These are phyloP conservation scores for Huntiella bhutanensis DNA, from an alignment of 2,329 filamentous ascomycete genomes.

Conservation along the genomic window DNA sequence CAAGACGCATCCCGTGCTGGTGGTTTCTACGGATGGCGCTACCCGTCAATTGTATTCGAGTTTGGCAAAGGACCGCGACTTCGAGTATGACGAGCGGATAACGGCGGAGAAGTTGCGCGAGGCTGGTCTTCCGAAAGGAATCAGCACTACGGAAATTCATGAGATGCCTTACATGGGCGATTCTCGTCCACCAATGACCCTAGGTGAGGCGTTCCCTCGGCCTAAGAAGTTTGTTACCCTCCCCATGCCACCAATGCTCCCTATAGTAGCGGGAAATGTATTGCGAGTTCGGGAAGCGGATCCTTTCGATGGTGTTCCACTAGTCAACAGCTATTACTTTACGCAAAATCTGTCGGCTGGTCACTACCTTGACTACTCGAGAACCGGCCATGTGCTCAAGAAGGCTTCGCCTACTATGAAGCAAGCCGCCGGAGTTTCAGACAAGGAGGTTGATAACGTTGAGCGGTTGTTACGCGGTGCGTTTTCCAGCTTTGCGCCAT, in stretches of 20 bases:
- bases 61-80: constrained; percentile 28
- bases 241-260: constrained; percentile 40
- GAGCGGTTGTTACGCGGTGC: constrained; percentile 58
- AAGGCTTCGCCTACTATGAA: constrained; percentile 34
- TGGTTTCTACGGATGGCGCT: constrained; percentile 56
- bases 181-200: constrained; percentile 30
- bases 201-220: constrained; percentile 42
- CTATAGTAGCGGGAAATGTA: constrained; percentile 42
- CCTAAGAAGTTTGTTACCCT: constrained; percentile 33
- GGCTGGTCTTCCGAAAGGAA: constrained; percentile 51
- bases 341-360: constrained; percentile 46
- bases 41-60: constrained; percentile 74
- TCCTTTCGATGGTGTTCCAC: constrained; percentile 33
- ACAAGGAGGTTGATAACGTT: constrained; percentile 42
- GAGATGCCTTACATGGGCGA: constrained; percentile 21
- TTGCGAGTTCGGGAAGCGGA: constrained; percentile 36
- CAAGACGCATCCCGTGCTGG: constrained; percentile 39
- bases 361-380: constrained; percentile 51
- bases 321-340: constrained; percentile 41
- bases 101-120: constrained; percentile 34
- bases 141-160: constrained; percentile 28
- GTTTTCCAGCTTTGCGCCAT: constrained; percentile 65
- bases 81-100: constrained; percentile 14
- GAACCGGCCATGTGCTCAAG: constrained; percentile 18
- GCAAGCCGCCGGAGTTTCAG: constrained; percentile 39